Evolutionary conservation across 805 yeast genomes (phyloP).

Genomic region (Candida lessepsii): DNA sequence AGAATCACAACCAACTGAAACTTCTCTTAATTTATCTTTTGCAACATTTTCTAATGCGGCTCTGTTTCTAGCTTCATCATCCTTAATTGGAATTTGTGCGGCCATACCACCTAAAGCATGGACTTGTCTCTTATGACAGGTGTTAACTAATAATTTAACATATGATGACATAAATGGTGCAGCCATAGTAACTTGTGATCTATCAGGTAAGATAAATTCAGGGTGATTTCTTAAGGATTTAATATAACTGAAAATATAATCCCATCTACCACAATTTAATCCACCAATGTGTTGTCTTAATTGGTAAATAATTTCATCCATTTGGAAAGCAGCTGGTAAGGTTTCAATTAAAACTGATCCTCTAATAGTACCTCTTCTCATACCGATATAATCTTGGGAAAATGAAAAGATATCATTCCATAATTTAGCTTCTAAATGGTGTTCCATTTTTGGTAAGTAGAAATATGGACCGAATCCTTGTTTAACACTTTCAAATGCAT

Average conservation of each 20-base stretch:
- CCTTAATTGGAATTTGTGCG: conserved; percentile 79
- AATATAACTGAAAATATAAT: conserved; percentile 78
- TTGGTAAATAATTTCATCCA: conserved; percentile 80
- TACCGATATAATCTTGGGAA: conserved; percentile 67
- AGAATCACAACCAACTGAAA: conserved; percentile 78
- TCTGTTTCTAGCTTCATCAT: conserved; percentile 60
- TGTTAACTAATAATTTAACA: conserved; percentile 68
- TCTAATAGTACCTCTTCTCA: conserved; percentile 74
- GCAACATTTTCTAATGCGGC: conserved; percentile 71
- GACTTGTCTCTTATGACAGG: conserved; percentile 75
- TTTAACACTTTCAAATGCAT: conserved; percentile 58
- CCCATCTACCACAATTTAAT: conserved; percentile 88
- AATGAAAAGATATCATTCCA: conserved; percentile 81
- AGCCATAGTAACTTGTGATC: conserved; percentile 76
- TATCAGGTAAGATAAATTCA: conserved; percentile 70
- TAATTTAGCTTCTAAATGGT: conserved; percentile 75
- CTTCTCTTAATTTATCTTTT: conserved; percentile 75
- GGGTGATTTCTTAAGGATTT: conserved; percentile 70
- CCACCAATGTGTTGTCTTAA: conserved; percentile 77
- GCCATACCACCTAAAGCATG: conserved; percentile 94
- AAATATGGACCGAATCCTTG: conserved; percentile 80
- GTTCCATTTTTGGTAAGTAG: conserved; percentile 84
- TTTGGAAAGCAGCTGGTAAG: conserved; percentile 81
- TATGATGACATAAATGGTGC: conserved; percentile 81
- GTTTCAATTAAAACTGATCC: conserved; percentile 84